These are phyloP conservation scores for Bipolaris cookei DNA, from an alignment of 2,329 filamentous ascomycete genomes.

Conservation along the genomic window DNA sequence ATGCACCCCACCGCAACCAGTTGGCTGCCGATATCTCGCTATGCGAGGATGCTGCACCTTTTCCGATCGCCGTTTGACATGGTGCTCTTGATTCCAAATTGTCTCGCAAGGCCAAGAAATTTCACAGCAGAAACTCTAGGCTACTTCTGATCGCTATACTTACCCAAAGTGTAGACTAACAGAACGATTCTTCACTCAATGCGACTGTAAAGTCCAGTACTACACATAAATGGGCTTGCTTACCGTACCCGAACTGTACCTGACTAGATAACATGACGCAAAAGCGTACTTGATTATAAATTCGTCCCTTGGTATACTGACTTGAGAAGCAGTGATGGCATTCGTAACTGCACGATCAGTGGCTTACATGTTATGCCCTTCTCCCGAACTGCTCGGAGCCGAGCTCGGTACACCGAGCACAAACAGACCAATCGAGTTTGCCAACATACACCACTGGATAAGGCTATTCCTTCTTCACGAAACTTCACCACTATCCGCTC, in stretches of 20 bases:
- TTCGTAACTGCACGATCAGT: not conserved
- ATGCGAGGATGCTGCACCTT: not conserved
- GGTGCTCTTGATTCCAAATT: not conserved
- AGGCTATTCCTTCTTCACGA: not conserved
- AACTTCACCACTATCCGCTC: too few relatives aligned
- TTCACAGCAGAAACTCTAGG: not conserved
- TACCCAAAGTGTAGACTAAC: not conserved
- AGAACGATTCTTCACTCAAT: not conserved
- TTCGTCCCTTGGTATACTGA: not conserved
- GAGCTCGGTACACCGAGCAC: not conserved
- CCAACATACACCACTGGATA: not conserved
- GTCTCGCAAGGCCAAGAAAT: not conserved
- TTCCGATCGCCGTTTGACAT: not conserved
- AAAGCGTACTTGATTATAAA: not conserved
- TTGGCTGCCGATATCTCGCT: not conserved
- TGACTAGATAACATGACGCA: not conserved
- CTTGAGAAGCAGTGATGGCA: not conserved
- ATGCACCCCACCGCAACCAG: not conserved
- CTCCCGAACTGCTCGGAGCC: slow-evolving; percentile 1
- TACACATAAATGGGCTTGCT: not conserved
- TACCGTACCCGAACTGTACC: not conserved
- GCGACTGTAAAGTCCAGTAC: too few relatives aligned
- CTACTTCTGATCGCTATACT: not conserved
- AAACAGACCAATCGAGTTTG: not conserved
- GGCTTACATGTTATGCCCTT: not conserved